phyloP scores from a whole-genome alignment of 192 early-diverging fungal species.

The Chytriomyces sp. region DNA sequence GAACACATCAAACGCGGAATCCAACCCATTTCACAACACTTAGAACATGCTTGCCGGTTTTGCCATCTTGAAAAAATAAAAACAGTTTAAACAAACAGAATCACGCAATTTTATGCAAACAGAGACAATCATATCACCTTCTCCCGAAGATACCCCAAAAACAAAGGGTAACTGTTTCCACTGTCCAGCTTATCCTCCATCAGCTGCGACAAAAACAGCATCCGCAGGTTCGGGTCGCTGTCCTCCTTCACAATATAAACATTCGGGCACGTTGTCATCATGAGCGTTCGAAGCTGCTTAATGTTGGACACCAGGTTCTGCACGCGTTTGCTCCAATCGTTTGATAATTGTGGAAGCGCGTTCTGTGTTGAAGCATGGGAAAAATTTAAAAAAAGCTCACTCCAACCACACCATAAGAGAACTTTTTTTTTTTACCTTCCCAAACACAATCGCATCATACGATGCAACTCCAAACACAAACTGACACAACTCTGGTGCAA shows the following conservation, averaged over 20 bases:
- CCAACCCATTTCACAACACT: background rate
- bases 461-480: constrained; percentile 77
- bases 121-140: constrained; percentile 5
- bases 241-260: constrained; percentile 92
- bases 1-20: background rate
- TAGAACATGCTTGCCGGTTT: background rate
- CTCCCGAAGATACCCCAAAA: constrained; percentile 40
- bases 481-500: constrained; percentile 71
- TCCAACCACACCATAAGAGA: constrained; percentile 17
- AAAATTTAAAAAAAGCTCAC: constrained; percentile 32
- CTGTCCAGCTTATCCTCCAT: constrained; percentile 89
- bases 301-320: constrained; percentile 78
- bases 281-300: constrained; percentile 65
- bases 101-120: background rate
- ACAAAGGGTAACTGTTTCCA: constrained; percentile 58
- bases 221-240: constrained; percentile 78
- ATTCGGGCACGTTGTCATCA: constrained; percentile 70
- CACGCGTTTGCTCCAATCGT: constrained; percentile 73
- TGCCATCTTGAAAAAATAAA: background rate
- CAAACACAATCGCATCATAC: constrained; percentile 78
- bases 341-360: constrained; percentile 63
- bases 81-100: background rate
- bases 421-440: constrained; percentile 63
- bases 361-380: constrained; percentile 48
- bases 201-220: constrained; percentile 85